phyloP scores from a whole-genome alignment of 352 stramenopile genomes.

The Phytophthora chlamydospora region DNA sequence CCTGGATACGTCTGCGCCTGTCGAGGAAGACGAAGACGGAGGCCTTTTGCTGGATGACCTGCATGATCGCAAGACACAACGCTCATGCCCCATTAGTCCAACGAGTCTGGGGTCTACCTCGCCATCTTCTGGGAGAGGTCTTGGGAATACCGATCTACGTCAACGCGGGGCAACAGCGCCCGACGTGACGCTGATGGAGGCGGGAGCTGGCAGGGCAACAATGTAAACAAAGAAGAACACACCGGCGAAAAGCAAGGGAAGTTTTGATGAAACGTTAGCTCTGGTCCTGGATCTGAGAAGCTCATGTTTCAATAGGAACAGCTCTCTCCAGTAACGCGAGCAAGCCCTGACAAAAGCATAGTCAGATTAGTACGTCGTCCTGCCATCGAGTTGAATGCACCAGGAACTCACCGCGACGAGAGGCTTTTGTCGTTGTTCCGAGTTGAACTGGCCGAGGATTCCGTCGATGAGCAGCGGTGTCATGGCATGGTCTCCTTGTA shows the following conservation, averaged over 20 bases:
- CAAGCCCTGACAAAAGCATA: slow-evolving; percentile 30
- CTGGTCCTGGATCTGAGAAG: background rate
- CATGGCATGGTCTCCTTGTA: slow-evolving; percentile 69
- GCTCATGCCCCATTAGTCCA: slow-evolving; percentile 8
- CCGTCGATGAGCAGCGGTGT: slow-evolving; percentile 63
- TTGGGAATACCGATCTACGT: slow-evolving; percentile 25
- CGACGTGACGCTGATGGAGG: slow-evolving; percentile 31
- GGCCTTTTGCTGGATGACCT: slow-evolving; percentile 46
- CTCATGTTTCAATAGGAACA: slow-evolving; percentile 4
- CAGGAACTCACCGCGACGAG: slow-evolving; percentile 46
- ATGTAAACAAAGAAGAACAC: slow-evolving; percentile 21
- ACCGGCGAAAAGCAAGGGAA: background rate
- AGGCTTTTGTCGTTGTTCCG: slow-evolving; percentile 48
- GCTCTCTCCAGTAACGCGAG: slow-evolving; percentile 36
- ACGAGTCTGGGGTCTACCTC: slow-evolving; percentile 26
- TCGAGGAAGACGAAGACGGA: slow-evolving; percentile 36
- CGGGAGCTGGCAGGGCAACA: slow-evolving; percentile 19
- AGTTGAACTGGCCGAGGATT: slow-evolving; percentile 44
- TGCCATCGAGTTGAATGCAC: background rate
- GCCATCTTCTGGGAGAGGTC: slow-evolving; percentile 18
- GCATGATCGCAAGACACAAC: slow-evolving; percentile 11
- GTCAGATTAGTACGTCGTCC: background rate
- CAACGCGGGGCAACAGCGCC: slow-evolving; percentile 20
- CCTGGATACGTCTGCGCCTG: slow-evolving; percentile 21
- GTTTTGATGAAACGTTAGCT: slow-evolving; percentile 1